These are phyloP conservation scores for Tulasnella sp. DNA, from an alignment of 768 basidiomycete genomes.

Conservation along the genomic window DNA sequence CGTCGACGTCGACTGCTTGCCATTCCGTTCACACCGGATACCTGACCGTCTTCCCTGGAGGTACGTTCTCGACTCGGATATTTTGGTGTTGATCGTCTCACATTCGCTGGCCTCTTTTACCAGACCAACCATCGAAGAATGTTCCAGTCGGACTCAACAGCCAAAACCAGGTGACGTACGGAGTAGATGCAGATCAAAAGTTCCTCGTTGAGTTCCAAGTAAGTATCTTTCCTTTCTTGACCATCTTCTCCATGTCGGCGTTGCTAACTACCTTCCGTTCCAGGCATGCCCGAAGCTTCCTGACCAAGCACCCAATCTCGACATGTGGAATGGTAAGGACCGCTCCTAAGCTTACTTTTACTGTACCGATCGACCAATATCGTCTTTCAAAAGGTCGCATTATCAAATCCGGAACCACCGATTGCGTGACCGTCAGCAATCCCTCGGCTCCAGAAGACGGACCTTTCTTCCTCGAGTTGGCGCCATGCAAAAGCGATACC, in stretches of 20 bases:
- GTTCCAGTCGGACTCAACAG: neutral
- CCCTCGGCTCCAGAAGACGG: neutral
- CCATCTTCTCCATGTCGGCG: neutral
- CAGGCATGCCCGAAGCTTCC: neutral
- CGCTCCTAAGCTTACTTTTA: neutral
- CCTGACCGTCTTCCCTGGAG: neutral
- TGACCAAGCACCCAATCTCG: neutral
- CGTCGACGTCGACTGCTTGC: neutral
- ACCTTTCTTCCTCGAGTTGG: constrained; percentile 4
- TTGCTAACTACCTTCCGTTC: neutral
- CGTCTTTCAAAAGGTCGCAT: neutral
- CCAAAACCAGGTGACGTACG: neutral
- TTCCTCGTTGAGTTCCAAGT: neutral
- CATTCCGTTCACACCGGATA: neutral
- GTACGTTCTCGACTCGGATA: neutral
- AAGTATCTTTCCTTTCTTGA: neutral
- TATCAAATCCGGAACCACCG: neutral
- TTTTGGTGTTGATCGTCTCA: neutral
- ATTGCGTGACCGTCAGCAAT: neutral
- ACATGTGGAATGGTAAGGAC: neutral
- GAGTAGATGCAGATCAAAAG: neutral
- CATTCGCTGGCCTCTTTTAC: neutral
- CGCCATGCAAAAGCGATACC: neutral
- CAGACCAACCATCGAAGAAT: neutral
- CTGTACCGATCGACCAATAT: neutral